Base-by-base conservation (phyloP, 352 stramenopile species). In the Plasmopara halstedii region DNA sequence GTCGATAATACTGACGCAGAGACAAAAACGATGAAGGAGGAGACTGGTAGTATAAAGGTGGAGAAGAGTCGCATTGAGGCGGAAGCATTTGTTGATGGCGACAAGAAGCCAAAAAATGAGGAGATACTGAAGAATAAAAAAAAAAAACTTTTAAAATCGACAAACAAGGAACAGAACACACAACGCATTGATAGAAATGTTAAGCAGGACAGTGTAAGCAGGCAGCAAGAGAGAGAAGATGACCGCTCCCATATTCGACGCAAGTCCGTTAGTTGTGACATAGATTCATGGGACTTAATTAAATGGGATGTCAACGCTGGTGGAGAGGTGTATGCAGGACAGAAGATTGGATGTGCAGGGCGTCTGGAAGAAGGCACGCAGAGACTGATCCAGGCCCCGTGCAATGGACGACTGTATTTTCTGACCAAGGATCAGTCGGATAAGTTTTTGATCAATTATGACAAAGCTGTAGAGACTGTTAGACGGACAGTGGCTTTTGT, bases 361-460 rank as follows among this genome's bases (percentile, higher is more conserved):
- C 58, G 62, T 22, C 65, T 89, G 39, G 75, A 86, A 57, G 58
- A 57, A 18, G 79, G 77, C 18, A 88, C 62, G 22, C 64, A 79
- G 29, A 59, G 67, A 54, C 64, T 56, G 10, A 49, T 91, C 11
- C 38, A 67, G 31, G 53, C 93, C n/a, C 88, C 83, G 53, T 98
- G 98, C 29, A 86, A 84, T 7, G 96, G 96, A 19, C 90, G 83
- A 49, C 89, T 90, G 14, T 70, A 71, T 34, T 51, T 67, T 29
- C 25, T 62, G 14, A 54, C 38, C 6, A 49, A 65, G 33, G 36
- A 60, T 3, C 58, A 63, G 48, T 62, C 44, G 23, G 43, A 52
- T 1, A 56, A 64, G 8, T 33, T 64, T 4, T 18, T 53, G 23
- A 42, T 10, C 4, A 43, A 41, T 15, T 56, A 55, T 19, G 47